Percentiles rank a stretch among this genome's conserved stretches.
Conservation (phyloP, 768 basidiomycete genomes). For the Podaxis sp. region DNA sequence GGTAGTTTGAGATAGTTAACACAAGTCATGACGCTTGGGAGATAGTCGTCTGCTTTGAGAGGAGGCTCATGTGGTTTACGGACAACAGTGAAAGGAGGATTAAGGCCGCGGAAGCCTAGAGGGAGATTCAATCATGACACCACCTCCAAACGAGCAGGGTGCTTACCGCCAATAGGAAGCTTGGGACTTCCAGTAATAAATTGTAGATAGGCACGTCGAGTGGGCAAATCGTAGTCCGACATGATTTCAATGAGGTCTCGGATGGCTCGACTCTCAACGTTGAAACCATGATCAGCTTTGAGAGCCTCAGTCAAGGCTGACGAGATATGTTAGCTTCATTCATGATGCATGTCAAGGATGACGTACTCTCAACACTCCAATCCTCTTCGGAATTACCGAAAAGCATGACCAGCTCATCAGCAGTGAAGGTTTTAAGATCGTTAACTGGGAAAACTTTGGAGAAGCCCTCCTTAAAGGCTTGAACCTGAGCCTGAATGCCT, state of each 20-base stretch:
- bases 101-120: conserved; percentile 89
- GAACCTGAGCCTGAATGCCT: conserved; percentile 73
- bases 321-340: background rate
- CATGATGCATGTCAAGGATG: background rate
- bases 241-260: conserved; percentile 84
- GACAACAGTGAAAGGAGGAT: conserved; percentile 92
- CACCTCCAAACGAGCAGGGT: background rate
- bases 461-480: conserved; percentile 92
- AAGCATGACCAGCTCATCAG: conserved; percentile 92
- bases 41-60: conserved; percentile 86
- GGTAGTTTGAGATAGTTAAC: conserved; percentile 96
- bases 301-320: conserved; percentile 83
- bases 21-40: conserved; percentile 99
- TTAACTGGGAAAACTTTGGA: conserved; percentile 93
- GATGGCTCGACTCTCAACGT: conserved; percentile 89
- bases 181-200: conserved; percentile 98
- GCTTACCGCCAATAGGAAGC: conserved; percentile 88
- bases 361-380: conserved; percentile 88
- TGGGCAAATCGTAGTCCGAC: conserved; percentile 67
- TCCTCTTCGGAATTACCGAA: conserved; percentile 98
- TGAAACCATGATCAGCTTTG: conserved; percentile 98
- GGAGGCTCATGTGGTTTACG: conserved; percentile 94
- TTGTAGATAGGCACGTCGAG: conserved; percentile 86
- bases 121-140: background rate
- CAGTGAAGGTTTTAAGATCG: conserved; percentile 88